Percentiles rank a stretch among this genome's conserved stretches.
Evolutionary conservation across 139 green algal genomes (phyloP).

Genomic region (Micractinium conductrix): DNA sequence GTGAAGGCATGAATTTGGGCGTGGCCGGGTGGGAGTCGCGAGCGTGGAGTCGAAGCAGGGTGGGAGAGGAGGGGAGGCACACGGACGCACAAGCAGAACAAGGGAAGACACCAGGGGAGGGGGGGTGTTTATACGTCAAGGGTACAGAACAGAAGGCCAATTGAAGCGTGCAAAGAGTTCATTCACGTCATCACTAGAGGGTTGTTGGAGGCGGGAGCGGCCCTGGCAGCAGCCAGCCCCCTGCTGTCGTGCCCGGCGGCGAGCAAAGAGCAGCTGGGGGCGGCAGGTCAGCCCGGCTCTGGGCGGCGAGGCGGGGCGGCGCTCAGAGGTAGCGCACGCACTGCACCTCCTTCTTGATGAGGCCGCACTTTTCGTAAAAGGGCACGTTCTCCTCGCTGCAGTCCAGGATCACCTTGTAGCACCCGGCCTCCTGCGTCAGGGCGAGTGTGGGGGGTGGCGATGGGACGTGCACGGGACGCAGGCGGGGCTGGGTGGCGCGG

Average conservation of each 20-base stretch:
- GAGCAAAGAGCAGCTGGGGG: too few species aligned
- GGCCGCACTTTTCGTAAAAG: constrained; percentile 95
- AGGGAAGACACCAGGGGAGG: background rate
- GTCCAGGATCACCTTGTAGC: constrained; percentile 98
- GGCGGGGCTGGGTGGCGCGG: too few species aligned
- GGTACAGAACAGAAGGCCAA: background rate
- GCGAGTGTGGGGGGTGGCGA: too few species aligned
- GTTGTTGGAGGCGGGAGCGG: too few species aligned
- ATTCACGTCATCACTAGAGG: too few species aligned
- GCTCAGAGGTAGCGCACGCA: constrained; percentile 11
- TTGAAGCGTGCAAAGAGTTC: background rate
- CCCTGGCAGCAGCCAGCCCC: background rate
- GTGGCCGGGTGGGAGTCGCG: background rate
- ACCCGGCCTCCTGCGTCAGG: constrained; percentile 57
- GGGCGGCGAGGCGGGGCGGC: too few species aligned
- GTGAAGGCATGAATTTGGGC: background rate
- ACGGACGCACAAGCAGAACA: background rate
- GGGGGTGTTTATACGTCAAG: background rate
- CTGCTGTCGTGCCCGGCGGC: constrained; percentile 6
- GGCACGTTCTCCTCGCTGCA: constrained; percentile 87
- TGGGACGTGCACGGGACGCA: too few species aligned
- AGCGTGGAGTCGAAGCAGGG: background rate
- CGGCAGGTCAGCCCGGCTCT: too few species aligned
- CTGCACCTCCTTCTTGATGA: constrained; percentile 90
- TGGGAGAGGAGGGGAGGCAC: background rate